Evolutionary conservation across 2,329 filamentous ascomycete genomes (phyloP), one percentile per base, ranked within the genome.

Genomic region (Calonectria naviculata): DNA sequence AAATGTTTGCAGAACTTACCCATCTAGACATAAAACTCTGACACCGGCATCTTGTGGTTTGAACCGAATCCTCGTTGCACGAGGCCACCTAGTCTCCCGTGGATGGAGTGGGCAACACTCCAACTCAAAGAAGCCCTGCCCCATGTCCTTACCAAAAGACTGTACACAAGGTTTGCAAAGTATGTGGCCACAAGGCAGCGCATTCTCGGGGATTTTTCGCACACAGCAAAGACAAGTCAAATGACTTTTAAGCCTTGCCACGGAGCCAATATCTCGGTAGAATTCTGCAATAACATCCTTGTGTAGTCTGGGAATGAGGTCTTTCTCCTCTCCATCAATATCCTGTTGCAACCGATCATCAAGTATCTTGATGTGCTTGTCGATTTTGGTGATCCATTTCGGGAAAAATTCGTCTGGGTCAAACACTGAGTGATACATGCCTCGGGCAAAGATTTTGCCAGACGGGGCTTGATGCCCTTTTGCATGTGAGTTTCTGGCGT

Each of bases 31-130:
- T 21, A 69, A 41, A 4, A 69, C 44, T 41, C 61, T 49, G 2
- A 69, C 67, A 17, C 67, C 67, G 5, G 68, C 68, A 10, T 67
- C 54, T 7, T 62, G n/a, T 7, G 68, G 63, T 26, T 70, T 70
- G 13, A 70, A 66, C 26, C 38, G 52, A 26, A 70, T 67, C 26
- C 19, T 38, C 5, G 29, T 15, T 5, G 64, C 36, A 29, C 31
- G n/a, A 9, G 29, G 44, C 68, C 62, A 70, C 19, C 31, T 31
- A 1, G 63, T 62, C 21, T 62, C 58, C 15, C 36, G 34, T 15
- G 28, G 28, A 17, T 70, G 56, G 42, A 70, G 64, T 9, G 54
- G 56, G 19, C 68, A 70, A 13, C 29, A 36, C 4, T 38, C n/a
- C 4, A 70, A 24, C 24, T 54, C 58, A 15, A 63, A 56, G 28